Evolutionary conservation across 306 rosid species (phyloP), one percentile per base, ranked within the genome.

Genomic region (Chamaecrista fasciculata): DNA sequence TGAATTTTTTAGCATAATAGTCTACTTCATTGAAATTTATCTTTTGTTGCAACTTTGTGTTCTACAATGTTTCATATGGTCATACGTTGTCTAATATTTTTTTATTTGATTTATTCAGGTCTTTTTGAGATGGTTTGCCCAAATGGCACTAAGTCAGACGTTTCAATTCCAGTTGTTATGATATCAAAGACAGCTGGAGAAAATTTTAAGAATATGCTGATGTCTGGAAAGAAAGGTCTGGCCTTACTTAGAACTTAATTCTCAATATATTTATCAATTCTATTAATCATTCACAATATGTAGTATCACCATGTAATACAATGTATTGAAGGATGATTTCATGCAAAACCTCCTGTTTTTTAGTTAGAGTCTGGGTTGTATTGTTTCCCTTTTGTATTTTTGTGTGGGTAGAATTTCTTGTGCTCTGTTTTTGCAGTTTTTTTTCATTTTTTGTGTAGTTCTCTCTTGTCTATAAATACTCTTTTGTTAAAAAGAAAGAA

Each of bases 141-240:
- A 42, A 81, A 67, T 19, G 79, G 33, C 73, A 53, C 83, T 55
- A 21, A 11, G 21, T 29, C 75, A 74, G 73, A 83, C 53, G 51
- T 95, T 76, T 76, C 95, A 4, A 89, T 95, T 83, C 96, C 91
- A 58, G 88, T 81, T 60, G 92, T 86, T 66, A 75, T 79, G 89
- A 69, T 91, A 61, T 49, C 89, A 24, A 83, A 81, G 73, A 52
- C 96, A 26, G 53, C 47, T 4, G 97, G 96, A 81, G 91, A 85
- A 12, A 15, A 48, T 70, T 77, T 95, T 62, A 78, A 44, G 74
- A 79, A 83, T 19, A 36, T 62, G 52, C 39, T 90, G 11, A 75
- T 75, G 0, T 74, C 76, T 53, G 88, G 90, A 78, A 84, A 31
- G 49, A 85, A 14, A 81, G 91, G 99, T 94, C 55, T 44, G 79